These are phyloP conservation scores for Fusarium sp. DNA, from an alignment of 2,329 filamentous ascomycete species.

Conservation along the genomic window DNA sequence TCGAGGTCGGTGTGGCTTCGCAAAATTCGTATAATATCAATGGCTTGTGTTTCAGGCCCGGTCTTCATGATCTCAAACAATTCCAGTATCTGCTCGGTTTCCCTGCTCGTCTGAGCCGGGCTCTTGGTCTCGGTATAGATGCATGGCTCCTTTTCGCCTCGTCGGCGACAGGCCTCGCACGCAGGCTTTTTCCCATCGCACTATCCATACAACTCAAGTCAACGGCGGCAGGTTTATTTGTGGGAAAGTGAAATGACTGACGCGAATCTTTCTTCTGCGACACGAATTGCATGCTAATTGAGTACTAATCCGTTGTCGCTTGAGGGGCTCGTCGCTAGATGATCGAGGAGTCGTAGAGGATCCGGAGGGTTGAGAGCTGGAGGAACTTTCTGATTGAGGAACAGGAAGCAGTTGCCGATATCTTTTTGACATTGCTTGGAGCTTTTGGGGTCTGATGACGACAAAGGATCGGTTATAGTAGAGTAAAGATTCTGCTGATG, in stretches of 20 bases:
- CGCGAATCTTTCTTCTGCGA: constrained; percentile 27
- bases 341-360: constrained; percentile 19
- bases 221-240: neutral
- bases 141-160: constrained; percentile 14
- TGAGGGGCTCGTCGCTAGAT: constrained; percentile 15
- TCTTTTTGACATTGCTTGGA: constrained; percentile 29
- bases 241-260: neutral
- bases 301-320: constrained; percentile 23
- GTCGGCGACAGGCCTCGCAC: constrained; percentile 21
- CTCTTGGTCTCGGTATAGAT: constrained; percentile 14
- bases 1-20: constrained; percentile 20
- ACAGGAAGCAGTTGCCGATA: constrained; percentile 27
- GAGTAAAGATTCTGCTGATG: neutral
- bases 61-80: constrained; percentile 20
- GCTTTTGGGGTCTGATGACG: neutral
- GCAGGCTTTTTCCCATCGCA: constrained; percentile 14
- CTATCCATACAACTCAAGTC: neutral
- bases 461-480: neutral
- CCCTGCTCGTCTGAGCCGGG: constrained; percentile 13
- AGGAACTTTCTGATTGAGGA: neutral
- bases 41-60: constrained; percentile 12
- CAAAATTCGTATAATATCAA: constrained; percentile 22
- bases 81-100: constrained; percentile 21
- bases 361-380: constrained; percentile 8
- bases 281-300: constrained; percentile 23